Percentiles rank a stretch among this genome's conserved stretches.
Evolutionary conservation across 2,329 filamentous ascomycete species (phyloP).

Genomic region (Trichoderma atroviride): DNA sequence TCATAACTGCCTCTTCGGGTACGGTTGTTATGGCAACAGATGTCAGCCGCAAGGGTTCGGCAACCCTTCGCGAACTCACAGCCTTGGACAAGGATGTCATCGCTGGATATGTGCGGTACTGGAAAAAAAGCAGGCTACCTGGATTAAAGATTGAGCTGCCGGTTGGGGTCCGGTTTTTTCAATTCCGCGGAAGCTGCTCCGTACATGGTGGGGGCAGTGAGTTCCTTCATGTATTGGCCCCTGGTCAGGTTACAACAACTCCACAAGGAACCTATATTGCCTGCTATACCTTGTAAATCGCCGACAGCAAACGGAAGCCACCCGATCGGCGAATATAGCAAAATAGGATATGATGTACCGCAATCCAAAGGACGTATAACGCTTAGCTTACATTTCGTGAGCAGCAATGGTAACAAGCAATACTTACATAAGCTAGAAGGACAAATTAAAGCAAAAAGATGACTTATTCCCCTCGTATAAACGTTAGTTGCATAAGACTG

Average conservation of each 20-base stretch:
- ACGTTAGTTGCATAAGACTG: neutral
- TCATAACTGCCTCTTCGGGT: constrained; percentile 28
- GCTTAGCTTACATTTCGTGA: too few relatives aligned
- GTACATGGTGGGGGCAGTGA: neutral
- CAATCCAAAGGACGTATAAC: too few relatives aligned
- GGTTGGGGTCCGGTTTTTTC: neutral
- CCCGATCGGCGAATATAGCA: neutral
- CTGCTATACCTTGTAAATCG: neutral
- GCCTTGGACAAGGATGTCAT: constrained; percentile 25
- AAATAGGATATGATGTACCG: neutral
- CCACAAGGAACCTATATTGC: neutral
- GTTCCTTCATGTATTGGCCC: neutral
- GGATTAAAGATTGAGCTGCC: neutral
- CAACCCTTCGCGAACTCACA: constrained; percentile 20
- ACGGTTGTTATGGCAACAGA: constrained; percentile 29
- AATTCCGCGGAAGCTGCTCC: neutral
- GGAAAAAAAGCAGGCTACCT: constrained; percentile 28
- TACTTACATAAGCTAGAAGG: neutral
- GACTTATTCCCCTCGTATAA: neutral
- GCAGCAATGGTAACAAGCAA: too few relatives aligned
- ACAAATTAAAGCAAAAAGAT: neutral
- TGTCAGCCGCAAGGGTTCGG: constrained; percentile 26
- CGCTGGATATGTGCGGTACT: constrained; percentile 27
- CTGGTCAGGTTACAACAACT: neutral
- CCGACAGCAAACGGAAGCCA: neutral